Conservation (phyloP, 805 yeast species). For the Sugiyamaella smithiae region DNA sequence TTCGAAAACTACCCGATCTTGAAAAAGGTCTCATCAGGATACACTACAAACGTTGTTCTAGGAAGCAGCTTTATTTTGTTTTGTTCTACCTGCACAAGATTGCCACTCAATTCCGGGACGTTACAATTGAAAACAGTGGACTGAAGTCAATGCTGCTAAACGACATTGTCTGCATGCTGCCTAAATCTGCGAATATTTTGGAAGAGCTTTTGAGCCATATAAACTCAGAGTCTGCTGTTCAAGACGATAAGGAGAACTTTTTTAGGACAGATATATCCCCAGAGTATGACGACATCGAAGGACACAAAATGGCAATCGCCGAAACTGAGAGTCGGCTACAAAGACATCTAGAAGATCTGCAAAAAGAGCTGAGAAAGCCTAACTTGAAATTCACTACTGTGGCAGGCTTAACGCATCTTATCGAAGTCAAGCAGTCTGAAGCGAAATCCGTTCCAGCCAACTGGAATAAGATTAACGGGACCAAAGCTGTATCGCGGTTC, state of each 20-base stretch:
- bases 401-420: conserved; percentile 66
- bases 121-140: conserved; percentile 21
- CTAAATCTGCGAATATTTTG: conserved; percentile 34
- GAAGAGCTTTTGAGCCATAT: conserved; percentile 27
- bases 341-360: conserved; percentile 50
- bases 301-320: conserved; percentile 33
- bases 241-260: conserved; percentile 26
- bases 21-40: conserved; percentile 56
- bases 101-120: conserved; percentile 27
- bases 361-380: conserved; percentile 52
- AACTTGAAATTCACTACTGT: conserved; percentile 53
- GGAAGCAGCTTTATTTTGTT: conserved; percentile 58
- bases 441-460: conserved; percentile 59
- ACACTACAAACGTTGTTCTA: conserved; percentile 55
- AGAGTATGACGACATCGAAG: conserved; percentile 15
- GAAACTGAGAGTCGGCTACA: conserved; percentile 47
- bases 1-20: conserved; percentile 50
- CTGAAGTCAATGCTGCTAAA: conserved; percentile 39
- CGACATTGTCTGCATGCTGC: conserved; percentile 39
- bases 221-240: conserved; percentile 26
- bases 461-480: conserved; percentile 80
- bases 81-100: conserved; percentile 44
- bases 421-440: conserved; percentile 68
- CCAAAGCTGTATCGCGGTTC: conserved; percentile 62
- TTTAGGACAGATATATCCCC: conserved; percentile 25